Conservation (phyloP, 441 rosid species). For the Viola pubescens region DNA sequence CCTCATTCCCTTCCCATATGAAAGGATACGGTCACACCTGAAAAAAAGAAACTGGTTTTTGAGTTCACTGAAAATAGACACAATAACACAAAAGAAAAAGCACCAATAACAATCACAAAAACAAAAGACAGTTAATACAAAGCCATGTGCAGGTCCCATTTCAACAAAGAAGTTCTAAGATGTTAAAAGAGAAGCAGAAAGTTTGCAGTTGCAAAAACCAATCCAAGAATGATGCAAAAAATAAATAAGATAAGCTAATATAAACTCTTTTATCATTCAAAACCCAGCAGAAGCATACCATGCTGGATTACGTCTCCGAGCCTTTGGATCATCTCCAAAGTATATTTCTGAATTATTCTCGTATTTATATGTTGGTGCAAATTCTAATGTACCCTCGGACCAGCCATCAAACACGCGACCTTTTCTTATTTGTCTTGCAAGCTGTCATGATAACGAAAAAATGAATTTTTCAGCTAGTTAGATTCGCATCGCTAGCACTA, state of each 20-base stretch:
- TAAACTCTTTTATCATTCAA: background rate
- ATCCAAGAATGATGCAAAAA: background rate
- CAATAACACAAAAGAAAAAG: no score
- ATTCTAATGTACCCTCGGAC: constrained; percentile 62
- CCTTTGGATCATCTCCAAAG: constrained; percentile 63
- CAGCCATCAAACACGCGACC: constrained; percentile 80
- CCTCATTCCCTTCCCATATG: constrained; percentile 74
- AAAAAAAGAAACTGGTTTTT: background rate
- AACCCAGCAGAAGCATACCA: constrained; percentile 44
- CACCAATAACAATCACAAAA: background rate
- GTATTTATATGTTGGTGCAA: constrained; percentile 90
- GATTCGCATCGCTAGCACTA: constrained; percentile 2
- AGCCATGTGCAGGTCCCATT: background rate
- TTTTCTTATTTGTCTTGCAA: constrained; percentile 55
- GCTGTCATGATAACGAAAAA: constrained; percentile 38
- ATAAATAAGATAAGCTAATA: background rate
- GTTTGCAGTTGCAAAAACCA: constrained; percentile 4
- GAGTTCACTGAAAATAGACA: no score
- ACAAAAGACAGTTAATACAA: background rate
- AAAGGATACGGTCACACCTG: constrained; percentile 93
- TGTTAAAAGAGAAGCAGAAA: background rate
- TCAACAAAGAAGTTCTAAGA: constrained; percentile 1
- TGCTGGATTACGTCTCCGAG: constrained; percentile 77
- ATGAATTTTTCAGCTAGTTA: constrained; percentile 7
- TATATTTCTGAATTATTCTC: constrained; percentile 68